Percentiles rank a stretch among this genome's conserved stretches.
Conservation (phyloP, 139 green algal genomes). For the Asterochloris erici region DNA sequence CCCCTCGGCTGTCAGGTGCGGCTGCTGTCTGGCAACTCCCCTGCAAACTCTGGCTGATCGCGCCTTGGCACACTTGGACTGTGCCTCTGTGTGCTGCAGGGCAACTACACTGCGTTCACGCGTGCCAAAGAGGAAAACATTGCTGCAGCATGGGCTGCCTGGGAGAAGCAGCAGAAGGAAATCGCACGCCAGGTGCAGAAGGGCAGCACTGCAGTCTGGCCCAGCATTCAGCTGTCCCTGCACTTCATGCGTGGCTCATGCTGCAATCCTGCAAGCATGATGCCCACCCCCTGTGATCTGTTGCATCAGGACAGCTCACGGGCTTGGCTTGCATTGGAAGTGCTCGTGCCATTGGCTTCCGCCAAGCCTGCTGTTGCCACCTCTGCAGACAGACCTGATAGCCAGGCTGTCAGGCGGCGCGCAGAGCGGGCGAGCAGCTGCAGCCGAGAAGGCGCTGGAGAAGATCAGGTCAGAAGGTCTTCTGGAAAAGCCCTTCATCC, state of each 20-base stretch:
- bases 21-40: conserved; percentile 17
- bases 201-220: too few species aligned
- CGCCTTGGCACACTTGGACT: too few species aligned
- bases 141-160: conserved; percentile 80
- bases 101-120: conserved; percentile 53
- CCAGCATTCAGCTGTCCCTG: too few species aligned
- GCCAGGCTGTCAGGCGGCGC: conserved; percentile 62
- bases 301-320: too few species aligned
- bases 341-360: too few species aligned
- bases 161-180: conserved; percentile 98
- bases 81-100: neutral
- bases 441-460: conserved; percentile 93
- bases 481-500: conserved; percentile 82
- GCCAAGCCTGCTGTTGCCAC: neutral
- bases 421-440: conserved; percentile 62
- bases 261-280: too few species aligned
- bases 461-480: conserved; percentile 71
- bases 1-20: neutral
- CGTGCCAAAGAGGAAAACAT: conserved; percentile 56
- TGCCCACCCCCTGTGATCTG: too few species aligned
- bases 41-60: neutral
- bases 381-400: conserved; percentile 64
- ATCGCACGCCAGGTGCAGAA: conserved; percentile 63
- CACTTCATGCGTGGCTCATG: too few species aligned
- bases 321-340: too few species aligned